These are phyloP conservation scores for Clonostachys rhizophaga DNA, from an alignment of 2,329 filamentous ascomycete genomes.

Conservation along the genomic window DNA sequence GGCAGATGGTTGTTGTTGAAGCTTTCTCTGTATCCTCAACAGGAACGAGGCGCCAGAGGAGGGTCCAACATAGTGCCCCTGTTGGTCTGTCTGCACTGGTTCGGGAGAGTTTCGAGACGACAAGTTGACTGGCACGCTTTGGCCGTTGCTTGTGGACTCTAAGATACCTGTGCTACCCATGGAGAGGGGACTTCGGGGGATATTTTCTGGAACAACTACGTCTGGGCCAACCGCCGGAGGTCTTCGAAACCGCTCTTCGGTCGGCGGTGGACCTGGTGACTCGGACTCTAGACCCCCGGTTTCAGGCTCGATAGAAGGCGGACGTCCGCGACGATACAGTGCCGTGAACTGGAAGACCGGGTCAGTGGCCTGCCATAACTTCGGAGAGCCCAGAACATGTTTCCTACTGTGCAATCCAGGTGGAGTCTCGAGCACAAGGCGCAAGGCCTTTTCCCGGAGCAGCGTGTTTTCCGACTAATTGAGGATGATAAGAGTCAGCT, in stretches of 20 bases:
- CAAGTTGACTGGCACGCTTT: neutral
- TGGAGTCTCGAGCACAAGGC: neutral
- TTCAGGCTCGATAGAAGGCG: neutral
- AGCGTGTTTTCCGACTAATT: neutral
- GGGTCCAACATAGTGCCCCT: constrained; percentile 12
- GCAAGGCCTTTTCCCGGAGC: neutral
- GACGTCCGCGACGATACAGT: neutral
- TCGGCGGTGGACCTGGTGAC: neutral
- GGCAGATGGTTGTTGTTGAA: constrained; percentile 25
- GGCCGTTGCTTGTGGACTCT: constrained; percentile 23
- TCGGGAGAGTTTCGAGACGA: constrained; percentile 12
- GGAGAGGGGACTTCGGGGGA: neutral
- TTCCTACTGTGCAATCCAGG: neutral
- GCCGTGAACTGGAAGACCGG: neutral
- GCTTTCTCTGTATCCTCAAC: constrained; percentile 8
- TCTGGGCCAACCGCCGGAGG: neutral
- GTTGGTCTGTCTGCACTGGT: constrained; percentile 10
- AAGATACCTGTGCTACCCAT: neutral
- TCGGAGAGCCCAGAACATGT: too few relatives aligned
- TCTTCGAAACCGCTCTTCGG: neutral
- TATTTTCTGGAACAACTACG: neutral
- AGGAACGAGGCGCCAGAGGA: constrained; percentile 10
- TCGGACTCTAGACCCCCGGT: neutral
- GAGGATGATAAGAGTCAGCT: neutral
- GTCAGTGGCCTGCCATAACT: neutral